Percentiles rank a stretch among this genome's conserved stretches.
Evolutionary conservation across 208 protist species (phyloP).

Genomic region (Leishmania guyanensis): DNA sequence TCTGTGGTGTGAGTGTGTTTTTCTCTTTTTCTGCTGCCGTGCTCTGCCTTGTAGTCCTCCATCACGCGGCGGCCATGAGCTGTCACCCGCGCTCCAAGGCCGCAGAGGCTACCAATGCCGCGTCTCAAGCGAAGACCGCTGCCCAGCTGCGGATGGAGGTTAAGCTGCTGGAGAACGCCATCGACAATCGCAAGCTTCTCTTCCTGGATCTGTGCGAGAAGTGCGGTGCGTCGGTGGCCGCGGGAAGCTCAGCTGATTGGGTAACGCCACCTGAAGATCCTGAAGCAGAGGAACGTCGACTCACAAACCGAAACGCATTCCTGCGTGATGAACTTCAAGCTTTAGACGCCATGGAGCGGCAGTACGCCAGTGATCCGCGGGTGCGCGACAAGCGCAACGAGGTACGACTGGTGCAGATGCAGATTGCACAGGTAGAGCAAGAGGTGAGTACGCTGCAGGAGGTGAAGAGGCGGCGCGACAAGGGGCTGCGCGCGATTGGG

Average conservation of each 20-base stretch:
- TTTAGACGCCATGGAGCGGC: conserved; percentile 30
- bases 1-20: not conserved
- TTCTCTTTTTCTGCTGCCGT: not conserved
- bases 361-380: conserved; percentile 46
- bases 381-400: conserved; percentile 74
- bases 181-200: conserved; percentile 39
- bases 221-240: conserved; percentile 2
- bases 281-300: conserved; percentile 28
- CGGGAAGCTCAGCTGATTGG: not conserved
- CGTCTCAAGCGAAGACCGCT: conserved; percentile 1
- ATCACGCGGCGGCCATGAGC: conserved; percentile 3
- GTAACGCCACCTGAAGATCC: conserved; percentile 12
- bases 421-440: conserved; percentile 51
- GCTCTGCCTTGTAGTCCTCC: not conserved
- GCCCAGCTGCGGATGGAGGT: conserved; percentile 42
- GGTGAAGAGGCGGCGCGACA: conserved; percentile 54
- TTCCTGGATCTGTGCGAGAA: conserved; percentile 33
- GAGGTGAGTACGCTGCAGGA: conserved; percentile 67
- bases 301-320: conserved; percentile 42
- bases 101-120: not conserved
- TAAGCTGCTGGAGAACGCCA: conserved; percentile 21
- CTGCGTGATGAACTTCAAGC: conserved; percentile 42
- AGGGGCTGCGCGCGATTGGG: conserved; percentile 53
- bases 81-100: not conserved
- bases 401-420: conserved; percentile 45